Percentiles rank a stretch among this genome's conserved stretches.
Conservation (phyloP, 148 eudicot genomes). For the Agrostemma githago region DNA sequence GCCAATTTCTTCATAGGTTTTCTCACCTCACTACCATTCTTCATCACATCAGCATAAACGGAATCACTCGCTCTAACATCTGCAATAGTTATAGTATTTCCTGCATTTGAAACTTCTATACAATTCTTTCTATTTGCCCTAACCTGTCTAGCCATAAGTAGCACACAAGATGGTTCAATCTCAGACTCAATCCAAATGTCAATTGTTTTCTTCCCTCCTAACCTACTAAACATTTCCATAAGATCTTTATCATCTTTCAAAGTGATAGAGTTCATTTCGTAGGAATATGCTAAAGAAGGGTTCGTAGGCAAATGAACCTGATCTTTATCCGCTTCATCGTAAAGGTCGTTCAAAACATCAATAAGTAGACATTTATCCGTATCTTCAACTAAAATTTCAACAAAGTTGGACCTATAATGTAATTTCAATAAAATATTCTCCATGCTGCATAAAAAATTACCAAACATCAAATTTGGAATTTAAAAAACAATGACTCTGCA, state of each 20-base stretch:
- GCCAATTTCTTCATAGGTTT: no score
- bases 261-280: background rate
- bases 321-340: background rate
- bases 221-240: background rate
- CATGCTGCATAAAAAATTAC: background rate
- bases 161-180: background rate
- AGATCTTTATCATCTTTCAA: background rate
- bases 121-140: background rate
- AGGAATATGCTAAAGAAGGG: background rate
- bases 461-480: no score
- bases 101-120: background rate
- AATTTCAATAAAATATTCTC: background rate
- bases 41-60: no score
- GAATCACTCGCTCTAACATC: background rate
- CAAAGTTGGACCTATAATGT: background rate
- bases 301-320: background rate
- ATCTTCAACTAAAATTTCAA: background rate
- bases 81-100: no score
- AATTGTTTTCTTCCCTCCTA: background rate
- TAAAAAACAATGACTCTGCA: no score
- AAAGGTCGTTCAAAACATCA: background rate
- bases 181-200: background rate
- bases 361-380: background rate
- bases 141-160: background rate
- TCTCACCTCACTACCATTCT: no score